phyloP scores from a whole-genome alignment of 768 basidiomycete genomes.

The Multifurca ochricompacta region DNA sequence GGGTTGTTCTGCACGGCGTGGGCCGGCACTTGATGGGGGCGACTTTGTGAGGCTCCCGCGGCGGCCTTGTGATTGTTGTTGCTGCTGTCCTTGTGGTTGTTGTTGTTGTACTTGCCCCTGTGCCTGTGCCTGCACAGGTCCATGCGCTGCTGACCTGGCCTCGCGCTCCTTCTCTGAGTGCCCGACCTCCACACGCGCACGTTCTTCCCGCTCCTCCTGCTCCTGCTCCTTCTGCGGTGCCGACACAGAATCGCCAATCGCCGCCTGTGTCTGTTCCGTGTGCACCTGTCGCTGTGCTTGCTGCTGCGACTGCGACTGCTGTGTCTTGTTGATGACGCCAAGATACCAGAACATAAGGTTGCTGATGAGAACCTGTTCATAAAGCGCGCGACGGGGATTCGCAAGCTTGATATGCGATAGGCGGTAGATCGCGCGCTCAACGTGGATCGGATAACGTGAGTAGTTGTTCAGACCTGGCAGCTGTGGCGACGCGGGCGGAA shows the following conservation, averaged over 20 bases:
- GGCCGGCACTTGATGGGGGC: conserved; percentile 36
- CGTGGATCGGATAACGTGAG: conserved; percentile 94
- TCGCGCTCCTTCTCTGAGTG: conserved; percentile 31
- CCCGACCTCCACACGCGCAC: conserved; percentile 30
- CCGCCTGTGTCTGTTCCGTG: conserved; percentile 24
- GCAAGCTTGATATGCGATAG: conserved; percentile 98
- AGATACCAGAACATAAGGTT: conserved; percentile 99
- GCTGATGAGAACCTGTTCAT: conserved; percentile 92
- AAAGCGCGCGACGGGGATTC: conserved; percentile 91
- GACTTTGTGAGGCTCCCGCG: conserved; percentile 62
- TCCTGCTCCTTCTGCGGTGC: conserved; percentile 20
- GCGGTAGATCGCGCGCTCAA: conserved; percentile 95
- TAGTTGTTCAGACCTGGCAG: conserved; percentile 34
- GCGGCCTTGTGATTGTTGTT: conserved; percentile 36
- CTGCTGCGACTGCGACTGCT: conserved; percentile 35
- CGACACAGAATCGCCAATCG: conserved; percentile 12
- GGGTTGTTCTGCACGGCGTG: conserved; percentile 74
- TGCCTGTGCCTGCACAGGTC: background rate
- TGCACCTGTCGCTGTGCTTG: conserved; percentile 16
- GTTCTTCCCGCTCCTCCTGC: conserved; percentile 36
- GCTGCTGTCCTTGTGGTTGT: conserved; percentile 31
- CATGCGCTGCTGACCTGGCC: conserved; percentile 28
- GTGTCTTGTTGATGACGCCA: conserved; percentile 92
- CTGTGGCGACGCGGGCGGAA: conserved; percentile 55
- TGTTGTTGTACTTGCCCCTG: conserved; percentile 24